These are phyloP conservation scores for Pharnaceum exiguum DNA, from an alignment of 148 eudicot species.

Conservation along the genomic window DNA sequence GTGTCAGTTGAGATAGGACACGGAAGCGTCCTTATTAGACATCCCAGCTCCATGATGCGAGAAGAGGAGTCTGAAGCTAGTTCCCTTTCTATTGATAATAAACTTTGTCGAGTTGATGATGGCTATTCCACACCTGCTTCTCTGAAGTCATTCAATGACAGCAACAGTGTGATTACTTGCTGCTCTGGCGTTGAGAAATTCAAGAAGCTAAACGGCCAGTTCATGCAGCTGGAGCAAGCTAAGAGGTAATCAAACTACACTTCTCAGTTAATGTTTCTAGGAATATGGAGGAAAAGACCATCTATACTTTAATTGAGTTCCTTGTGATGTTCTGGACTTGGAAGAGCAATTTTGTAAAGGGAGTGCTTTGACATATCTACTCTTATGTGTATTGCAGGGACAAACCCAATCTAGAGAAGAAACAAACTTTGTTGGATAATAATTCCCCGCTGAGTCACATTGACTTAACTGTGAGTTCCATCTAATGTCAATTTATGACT, in stretches of 20 bases:
- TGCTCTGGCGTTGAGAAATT: constrained; percentile 26
- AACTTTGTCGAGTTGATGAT: constrained; percentile 32
- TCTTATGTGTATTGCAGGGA: constrained; percentile 45
- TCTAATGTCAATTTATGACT: neutral
- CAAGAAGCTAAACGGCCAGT: constrained; percentile 37
- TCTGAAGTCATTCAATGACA: constrained; percentile 24
- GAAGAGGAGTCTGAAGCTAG: constrained; percentile 99
- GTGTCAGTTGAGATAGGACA: constrained; percentile 99
- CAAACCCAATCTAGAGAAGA: constrained; percentile 46
- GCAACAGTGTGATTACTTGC: constrained; percentile 28
- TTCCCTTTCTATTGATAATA: constrained; percentile 86
- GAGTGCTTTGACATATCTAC: constrained; percentile 11
- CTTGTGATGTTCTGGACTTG: neutral
- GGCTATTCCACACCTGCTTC: constrained; percentile 44
- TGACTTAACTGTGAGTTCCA: constrained; percentile 68
- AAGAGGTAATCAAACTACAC: constrained; percentile 41
- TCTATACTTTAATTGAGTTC: neutral
- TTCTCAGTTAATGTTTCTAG: neutral
- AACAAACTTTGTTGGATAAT: constrained; percentile 53
- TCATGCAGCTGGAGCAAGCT: constrained; percentile 36
- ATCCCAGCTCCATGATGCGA: constrained; percentile 63
- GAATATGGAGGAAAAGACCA: neutral
- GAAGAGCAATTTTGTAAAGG: neutral
- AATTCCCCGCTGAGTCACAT: constrained; percentile 55
- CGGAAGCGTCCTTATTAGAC: constrained; percentile 93